phyloP scores from a whole-genome alignment of 768 basidiomycete species.

The Pisolithus marmoratus region DNA sequence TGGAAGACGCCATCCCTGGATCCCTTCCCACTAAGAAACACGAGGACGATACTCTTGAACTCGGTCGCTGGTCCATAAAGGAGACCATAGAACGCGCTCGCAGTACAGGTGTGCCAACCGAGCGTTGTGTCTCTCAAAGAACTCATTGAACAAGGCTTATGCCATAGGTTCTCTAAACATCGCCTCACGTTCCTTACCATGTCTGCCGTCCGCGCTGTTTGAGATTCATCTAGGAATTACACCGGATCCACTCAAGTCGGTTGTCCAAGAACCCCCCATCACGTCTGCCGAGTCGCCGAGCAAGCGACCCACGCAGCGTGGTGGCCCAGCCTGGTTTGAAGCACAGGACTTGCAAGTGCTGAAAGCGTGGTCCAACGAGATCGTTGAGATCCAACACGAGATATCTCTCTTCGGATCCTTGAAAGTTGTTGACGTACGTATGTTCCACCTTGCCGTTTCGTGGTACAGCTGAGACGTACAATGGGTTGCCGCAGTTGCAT shows the following conservation, averaged over 20 bases:
- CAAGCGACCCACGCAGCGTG: constrained; percentile 37
- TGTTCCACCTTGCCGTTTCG: constrained; percentile 5
- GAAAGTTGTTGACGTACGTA: constrained; percentile 72
- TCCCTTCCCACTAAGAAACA: constrained; percentile 25
- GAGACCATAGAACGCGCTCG: constrained; percentile 76
- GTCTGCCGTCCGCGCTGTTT: constrained; percentile 72
- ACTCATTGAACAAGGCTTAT: constrained; percentile 42
- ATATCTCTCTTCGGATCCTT: constrained; percentile 81
- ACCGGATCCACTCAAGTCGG: constrained; percentile 62
- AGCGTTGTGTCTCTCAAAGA: constrained; percentile 31
- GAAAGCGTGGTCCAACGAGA: constrained; percentile 78
- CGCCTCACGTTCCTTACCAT: constrained; percentile 63
- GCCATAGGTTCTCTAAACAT: constrained; percentile 68
- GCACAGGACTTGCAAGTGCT: constrained; percentile 71
- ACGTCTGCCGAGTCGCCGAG: constrained; percentile 31
- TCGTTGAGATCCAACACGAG: constrained; percentile 73
- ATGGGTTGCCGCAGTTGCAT: constrained; percentile 48
- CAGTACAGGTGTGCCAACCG: constrained; percentile 56
- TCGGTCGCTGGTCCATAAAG: constrained; percentile 59
- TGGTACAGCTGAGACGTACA: neutral
- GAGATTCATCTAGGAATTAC: constrained; percentile 75
- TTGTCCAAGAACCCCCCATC: constrained; percentile 53
- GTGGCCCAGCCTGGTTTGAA: constrained; percentile 69
- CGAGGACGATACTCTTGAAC: constrained; percentile 42
- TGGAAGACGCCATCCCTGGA: constrained; percentile 46